Evolutionary conservation across 495 filamentous ascomycete genomes (phyloP), one percentile per base, ranked within the genome.

Genomic region (Cercophora samala): DNA sequence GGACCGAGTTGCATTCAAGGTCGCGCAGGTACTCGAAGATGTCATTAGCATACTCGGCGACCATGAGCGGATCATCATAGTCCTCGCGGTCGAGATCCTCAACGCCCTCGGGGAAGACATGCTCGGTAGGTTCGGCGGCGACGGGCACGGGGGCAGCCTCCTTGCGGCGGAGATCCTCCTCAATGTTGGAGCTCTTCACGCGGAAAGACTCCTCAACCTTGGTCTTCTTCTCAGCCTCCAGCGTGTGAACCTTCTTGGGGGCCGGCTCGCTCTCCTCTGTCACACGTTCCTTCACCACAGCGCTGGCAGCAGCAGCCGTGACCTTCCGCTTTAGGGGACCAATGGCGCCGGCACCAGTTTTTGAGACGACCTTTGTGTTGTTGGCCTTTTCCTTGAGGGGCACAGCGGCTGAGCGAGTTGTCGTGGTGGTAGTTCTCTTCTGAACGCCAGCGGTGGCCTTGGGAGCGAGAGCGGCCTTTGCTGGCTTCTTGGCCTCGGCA

Each of bases 21-120:
- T 95, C 88, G 69, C 87, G 89, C 69, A 98, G 86, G 76, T 99
- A 97, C 54, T 98, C 94, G 78, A 99, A 98, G 72, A 99, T 98
- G 78, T 99, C 95, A 52, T 88, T 88, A 42, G 96, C 95, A 75
- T 99, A 99, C 75, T 99, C 95, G 37, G 96, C 92, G 53, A 93
- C 96, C 94, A 98, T 98, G 71, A 97, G 81, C 18, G 95, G 96
- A 73, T 99, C 95, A 68, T 96, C 92, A 51, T 89, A 66, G 75
- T 98, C 95, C 74, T 98, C 93, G 32, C 80, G 82, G 72, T 98
- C 95, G 51, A 97, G 84, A 68, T 93, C 85, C 58, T 83, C 77
- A 56, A 90, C 85, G 37, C 77, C 83, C 15, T 82, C 81, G 3
- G 81, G 81, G 32, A 80, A 81, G 25, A 80, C 68, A 32, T 74